These are phyloP conservation scores for Tieghemostelium lacteum DNA, from an alignment of 78 protist species.

Conservation along the genomic window DNA sequence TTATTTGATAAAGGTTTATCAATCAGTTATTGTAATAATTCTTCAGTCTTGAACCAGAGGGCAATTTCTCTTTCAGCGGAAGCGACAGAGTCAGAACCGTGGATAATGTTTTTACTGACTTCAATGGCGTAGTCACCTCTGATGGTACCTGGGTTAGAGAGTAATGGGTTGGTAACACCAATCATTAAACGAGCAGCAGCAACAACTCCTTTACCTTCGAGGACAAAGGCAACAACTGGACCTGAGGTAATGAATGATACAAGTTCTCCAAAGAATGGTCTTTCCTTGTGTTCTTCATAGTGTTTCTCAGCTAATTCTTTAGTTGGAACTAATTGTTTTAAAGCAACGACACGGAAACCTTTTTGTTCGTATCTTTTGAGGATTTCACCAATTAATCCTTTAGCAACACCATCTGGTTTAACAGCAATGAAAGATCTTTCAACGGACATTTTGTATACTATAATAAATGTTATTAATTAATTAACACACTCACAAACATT, in stretches of 20 bases:
- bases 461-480: no score
- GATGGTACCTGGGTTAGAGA: slow-evolving; percentile 89
- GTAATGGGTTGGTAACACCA: slow-evolving; percentile 86
- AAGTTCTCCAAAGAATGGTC: slow-evolving; percentile 85
- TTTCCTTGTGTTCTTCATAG: slow-evolving; percentile 82
- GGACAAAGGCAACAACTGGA: slow-evolving; percentile 93
- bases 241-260: slow-evolving; percentile 85
- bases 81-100: slow-evolving; percentile 87
- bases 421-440: no score
- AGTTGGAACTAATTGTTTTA: slow-evolving; percentile 84
- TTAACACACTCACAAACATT: no score
- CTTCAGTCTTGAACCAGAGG: slow-evolving; percentile 89
- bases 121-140: slow-evolving; percentile 91
- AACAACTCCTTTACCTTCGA: slow-evolving; percentile 91
- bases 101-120: slow-evolving; percentile 29
- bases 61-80: slow-evolving; percentile 82
- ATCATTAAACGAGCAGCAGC: slow-evolving; percentile 75
- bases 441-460: no score
- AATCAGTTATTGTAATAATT: no score
- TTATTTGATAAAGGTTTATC: no score
- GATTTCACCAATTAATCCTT: slow-evolving; percentile 91
- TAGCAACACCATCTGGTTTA: slow-evolving; percentile 92
- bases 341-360: slow-evolving; percentile 90
- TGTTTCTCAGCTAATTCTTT: slow-evolving; percentile 78
- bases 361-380: slow-evolving; percentile 90